Base-by-base conservation (phyloP, 2,329 filamentous ascomycete species). In the Aspergillus uvarum region DNA sequence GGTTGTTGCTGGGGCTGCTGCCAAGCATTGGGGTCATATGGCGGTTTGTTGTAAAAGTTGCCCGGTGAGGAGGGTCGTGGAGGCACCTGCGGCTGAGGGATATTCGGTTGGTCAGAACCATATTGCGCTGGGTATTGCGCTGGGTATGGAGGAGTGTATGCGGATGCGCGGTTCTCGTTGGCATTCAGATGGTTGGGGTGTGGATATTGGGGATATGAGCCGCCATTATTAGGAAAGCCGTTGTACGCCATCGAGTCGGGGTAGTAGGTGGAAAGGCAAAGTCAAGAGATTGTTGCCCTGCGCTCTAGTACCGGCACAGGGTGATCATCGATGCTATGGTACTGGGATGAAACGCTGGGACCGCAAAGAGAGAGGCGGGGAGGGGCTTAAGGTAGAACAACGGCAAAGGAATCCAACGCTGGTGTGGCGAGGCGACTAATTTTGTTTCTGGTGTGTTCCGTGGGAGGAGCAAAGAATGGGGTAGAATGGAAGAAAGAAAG, bases 161-260 rank as follows among this genome's bases (percentile, higher is more conserved):
- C 60, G 66, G 73, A 65, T 53, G 65, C 63, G 51, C 65, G 61
- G 54, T 62, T 48, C 24, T 73, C 67, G 31, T 66, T 68, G 12
- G 65, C 49, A 55, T 68, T 59, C 54, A 60, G 52, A 54, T 59
- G 63, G 51, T 64, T 67, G 59, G 65, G 63, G 61, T 67, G 66
- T 51, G 68, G 68, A 60, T 65, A 58, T 55, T 70, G 68, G 21
- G 69, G 63, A 58, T 73, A 75, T 29, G 70, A 63, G 53, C 64
- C 72, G 57, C 69, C 61, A 57, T 56, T 67, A 53, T 65, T 56
- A 66, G 74, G 74, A 63, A 77, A 78, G 59, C 72, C 73, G 70
- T 80, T 74, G 71, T 80, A 79, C 55, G 77, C 76, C 76, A 79
- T 80, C 53, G 48, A 54, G 59, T 58, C 22, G 11, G 51, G 26